Conservation (phyloP, 2,329 filamentous ascomycete genomes). For the Neopestalotiopsis rosae region DNA sequence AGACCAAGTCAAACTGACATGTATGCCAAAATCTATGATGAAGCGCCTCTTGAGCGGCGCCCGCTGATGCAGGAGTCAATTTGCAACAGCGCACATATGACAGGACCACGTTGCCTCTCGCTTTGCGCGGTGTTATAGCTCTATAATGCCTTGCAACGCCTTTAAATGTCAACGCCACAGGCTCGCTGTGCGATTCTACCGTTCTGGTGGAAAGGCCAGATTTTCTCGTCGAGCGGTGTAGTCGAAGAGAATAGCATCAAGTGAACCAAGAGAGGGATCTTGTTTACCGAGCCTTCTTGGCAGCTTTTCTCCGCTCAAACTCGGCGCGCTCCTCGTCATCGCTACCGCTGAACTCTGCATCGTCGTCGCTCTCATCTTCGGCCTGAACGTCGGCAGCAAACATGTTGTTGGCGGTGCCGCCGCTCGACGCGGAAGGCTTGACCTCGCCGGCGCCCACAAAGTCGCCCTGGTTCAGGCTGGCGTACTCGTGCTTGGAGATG, state of each 20-base stretch:
- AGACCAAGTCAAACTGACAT: neutral
- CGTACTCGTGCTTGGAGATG: constrained; percentile 75
- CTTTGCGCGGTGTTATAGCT: neutral
- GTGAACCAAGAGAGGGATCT: too few relatives aligned
- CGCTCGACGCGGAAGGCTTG: constrained; percentile 24
- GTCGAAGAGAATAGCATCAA: neutral
- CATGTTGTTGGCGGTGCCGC: constrained; percentile 13
- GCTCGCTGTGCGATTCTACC: neutral
- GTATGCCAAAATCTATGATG: neutral
- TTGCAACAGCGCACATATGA: neutral
- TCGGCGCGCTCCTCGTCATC: constrained; percentile 69
- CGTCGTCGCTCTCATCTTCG: constrained; percentile 51
- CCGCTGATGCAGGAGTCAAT: neutral
- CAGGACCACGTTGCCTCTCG: neutral
- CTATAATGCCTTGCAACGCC: neutral
- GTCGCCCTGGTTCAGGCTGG: constrained; percentile 62
- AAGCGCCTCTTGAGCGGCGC: neutral
- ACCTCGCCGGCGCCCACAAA: constrained; percentile 49
- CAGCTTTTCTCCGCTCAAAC: constrained; percentile 56
- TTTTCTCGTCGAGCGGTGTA: neutral
- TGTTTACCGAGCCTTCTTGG: constrained; percentile 37
- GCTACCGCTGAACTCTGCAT: constrained; percentile 67
- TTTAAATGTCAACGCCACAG: neutral
- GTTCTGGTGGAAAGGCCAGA: neutral
- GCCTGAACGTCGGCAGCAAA: constrained; percentile 26